These are phyloP conservation scores for Russula emetica DNA, from an alignment of 768 basidiomycete species.

Conservation along the genomic window DNA sequence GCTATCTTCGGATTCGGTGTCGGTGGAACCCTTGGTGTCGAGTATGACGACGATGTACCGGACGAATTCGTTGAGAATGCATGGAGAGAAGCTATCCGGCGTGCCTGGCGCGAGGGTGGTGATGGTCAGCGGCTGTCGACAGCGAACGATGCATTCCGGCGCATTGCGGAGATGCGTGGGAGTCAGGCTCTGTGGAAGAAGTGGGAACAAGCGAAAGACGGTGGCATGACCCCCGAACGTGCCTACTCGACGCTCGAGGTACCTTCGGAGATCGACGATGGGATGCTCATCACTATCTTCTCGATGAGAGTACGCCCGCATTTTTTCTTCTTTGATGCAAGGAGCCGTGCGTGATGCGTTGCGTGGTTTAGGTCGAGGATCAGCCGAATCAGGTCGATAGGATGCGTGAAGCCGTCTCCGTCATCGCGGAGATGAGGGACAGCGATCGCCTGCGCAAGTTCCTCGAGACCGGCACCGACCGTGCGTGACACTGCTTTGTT, in stretches of 20 bases:
- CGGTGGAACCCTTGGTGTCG: slow-evolving; percentile 54
- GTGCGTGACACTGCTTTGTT: slow-evolving; percentile 45
- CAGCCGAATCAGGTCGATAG: slow-evolving; percentile 60
- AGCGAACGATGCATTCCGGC: slow-evolving; percentile 64
- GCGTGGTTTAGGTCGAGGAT: slow-evolving; percentile 57
- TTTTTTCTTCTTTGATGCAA: slow-evolving; percentile 21
- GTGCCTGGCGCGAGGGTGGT: slow-evolving; percentile 48
- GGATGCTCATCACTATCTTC: slow-evolving; percentile 71
- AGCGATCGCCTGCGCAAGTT: slow-evolving; percentile 68
- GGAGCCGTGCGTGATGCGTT: slow-evolving; percentile 12
- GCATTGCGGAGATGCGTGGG: slow-evolving; percentile 60
- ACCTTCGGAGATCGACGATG: slow-evolving; percentile 66
- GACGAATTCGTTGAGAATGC: slow-evolving; percentile 68
- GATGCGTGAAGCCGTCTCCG: slow-evolving; percentile 66
- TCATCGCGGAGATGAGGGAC: slow-evolving; percentile 71
- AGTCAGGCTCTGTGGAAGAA: slow-evolving; percentile 46
- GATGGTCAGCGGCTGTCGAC: slow-evolving; percentile 47
- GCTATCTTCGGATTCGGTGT: slow-evolving; percentile 61
- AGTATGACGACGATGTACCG: slow-evolving; percentile 65
- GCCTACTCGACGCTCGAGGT: slow-evolving; percentile 72
- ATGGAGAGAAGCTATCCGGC: slow-evolving; percentile 55
- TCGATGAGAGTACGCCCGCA: slow-evolving; percentile 54
- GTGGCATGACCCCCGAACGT: slow-evolving; percentile 59
- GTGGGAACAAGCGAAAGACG: slow-evolving; percentile 53
- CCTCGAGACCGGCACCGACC: slow-evolving; percentile 62